A percentile compares a stretch with the other conserved stretches of the same genome.
Conservation (phyloP, 2,329 filamentous ascomycete genomes). For the Elsinoe necatrix region DNA sequence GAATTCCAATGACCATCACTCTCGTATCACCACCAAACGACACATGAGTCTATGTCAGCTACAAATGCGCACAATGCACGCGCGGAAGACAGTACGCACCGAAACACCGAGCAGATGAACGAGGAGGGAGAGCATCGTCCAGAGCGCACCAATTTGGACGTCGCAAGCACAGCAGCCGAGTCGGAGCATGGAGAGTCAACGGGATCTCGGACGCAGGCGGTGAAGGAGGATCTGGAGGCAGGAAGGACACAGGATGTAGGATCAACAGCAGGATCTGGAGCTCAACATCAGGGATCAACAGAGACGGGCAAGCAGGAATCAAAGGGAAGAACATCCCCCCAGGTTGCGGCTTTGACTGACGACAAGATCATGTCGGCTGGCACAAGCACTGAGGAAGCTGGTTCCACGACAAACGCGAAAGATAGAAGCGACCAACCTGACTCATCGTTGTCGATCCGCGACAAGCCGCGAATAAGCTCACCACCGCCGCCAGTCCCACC, state of each 20-base stretch:
- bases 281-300: neutral
- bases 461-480: conserved; percentile 17
- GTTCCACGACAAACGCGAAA: neutral
- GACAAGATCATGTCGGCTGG: neutral
- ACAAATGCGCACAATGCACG: neutral
- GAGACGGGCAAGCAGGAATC: conserved; percentile 6
- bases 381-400: neutral
- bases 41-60: conserved; percentile 13
- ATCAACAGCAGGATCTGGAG: neutral
- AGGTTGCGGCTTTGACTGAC: neutral
- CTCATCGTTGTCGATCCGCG: neutral
- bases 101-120: neutral
- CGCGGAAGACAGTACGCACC: neutral
- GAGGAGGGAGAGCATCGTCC: neutral
- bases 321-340: neutral
- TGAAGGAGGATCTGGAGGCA: neutral
- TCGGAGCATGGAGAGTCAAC: neutral
- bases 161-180: neutral
- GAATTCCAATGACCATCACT: neutral
- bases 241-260: neutral
- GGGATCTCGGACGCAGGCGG: neutral
- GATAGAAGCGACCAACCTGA: neutral
- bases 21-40: neutral
- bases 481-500: conserved; percentile 27
- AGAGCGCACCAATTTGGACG: neutral